These are phyloP conservation scores for Lepidium campestre DNA, from an alignment of 441 rosid species.

Conservation along the genomic window DNA sequence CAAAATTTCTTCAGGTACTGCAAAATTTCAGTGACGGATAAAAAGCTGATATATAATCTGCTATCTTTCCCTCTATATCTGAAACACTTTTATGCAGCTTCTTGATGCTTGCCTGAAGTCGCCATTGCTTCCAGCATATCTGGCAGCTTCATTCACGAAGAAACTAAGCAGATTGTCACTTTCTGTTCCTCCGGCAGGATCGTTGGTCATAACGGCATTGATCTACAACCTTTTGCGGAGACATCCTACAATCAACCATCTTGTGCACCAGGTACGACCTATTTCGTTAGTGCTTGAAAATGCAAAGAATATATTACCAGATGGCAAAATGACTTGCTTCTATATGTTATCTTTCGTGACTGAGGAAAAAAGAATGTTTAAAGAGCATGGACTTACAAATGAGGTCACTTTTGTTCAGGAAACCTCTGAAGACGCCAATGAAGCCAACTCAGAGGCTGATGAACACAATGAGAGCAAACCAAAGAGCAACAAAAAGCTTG, in stretches of 20 bases:
- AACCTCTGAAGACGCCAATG: slow-evolving; percentile 28
- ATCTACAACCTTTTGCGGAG: slow-evolving; percentile 78
- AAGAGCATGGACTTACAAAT: slow-evolving; percentile 3
- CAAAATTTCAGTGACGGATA: neutral
- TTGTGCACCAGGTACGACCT: slow-evolving; percentile 72
- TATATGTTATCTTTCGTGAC: neutral
- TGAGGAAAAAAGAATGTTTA: neutral
- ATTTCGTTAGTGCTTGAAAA: neutral
- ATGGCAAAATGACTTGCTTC: neutral
- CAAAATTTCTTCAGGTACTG: slow-evolving; percentile 85
- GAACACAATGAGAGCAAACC: slow-evolving; percentile 25
- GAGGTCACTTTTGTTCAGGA: slow-evolving; percentile 42
- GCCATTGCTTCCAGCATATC: slow-evolving; percentile 86
- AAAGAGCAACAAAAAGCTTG: slow-evolving; percentile 31
- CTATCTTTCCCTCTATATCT: slow-evolving; percentile 2
- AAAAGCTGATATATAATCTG: neutral
- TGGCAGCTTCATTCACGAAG: slow-evolving; percentile 92
- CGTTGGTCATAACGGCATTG: slow-evolving; percentile 69
- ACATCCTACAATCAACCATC: slow-evolving; percentile 87
- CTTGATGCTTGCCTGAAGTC: slow-evolving; percentile 92
- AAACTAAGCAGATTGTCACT: slow-evolving; percentile 76
- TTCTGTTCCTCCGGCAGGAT: slow-evolving; percentile 80
- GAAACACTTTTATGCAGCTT: slow-evolving; percentile 49
- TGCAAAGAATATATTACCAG: neutral
- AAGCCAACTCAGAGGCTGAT: slow-evolving; percentile 30